These are phyloP conservation scores for Pleurotus sapidus DNA, from an alignment of 768 basidiomycete genomes.

Conservation along the genomic window DNA sequence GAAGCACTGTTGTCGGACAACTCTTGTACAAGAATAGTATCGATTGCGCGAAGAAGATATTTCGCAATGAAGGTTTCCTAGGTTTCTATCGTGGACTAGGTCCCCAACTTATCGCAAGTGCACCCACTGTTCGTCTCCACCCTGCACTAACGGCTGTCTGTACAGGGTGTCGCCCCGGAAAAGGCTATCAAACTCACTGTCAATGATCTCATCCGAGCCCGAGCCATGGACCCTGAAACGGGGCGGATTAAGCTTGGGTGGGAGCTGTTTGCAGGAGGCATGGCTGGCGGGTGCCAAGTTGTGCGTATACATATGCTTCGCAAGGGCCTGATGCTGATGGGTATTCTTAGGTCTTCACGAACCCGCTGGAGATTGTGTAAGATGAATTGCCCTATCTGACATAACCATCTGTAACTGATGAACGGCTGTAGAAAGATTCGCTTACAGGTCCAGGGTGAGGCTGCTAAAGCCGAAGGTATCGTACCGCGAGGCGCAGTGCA, in stretches of 20 bases:
- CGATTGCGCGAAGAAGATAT: slow-evolving; percentile 92
- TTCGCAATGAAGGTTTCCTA: slow-evolving; percentile 87
- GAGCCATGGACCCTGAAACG: slow-evolving; percentile 91
- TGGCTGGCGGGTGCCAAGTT: slow-evolving; percentile 97
- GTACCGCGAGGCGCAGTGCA: slow-evolving; percentile 84
- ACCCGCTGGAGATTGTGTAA: slow-evolving; percentile 95
- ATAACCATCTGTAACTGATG: slow-evolving; percentile 8
- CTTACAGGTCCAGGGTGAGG: slow-evolving; percentile 93
- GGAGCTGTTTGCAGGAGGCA: slow-evolving; percentile 91
- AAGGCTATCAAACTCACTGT: slow-evolving; percentile 98
- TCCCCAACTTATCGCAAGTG: slow-evolving; percentile 85
- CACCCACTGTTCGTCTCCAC: not conserved
- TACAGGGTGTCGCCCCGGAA: slow-evolving; percentile 90
- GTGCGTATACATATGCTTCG: slow-evolving; percentile 46
- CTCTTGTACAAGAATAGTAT: slow-evolving; percentile 94
- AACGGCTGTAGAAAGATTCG: slow-evolving; percentile 73
- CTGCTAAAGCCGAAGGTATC: slow-evolving; percentile 81
- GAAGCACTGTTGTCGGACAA: slow-evolving; percentile 95
- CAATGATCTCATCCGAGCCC: slow-evolving; percentile 84
- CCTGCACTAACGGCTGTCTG: not conserved
- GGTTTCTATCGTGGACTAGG: slow-evolving; percentile 98
- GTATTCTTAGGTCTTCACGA: slow-evolving; percentile 81
- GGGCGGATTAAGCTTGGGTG: slow-evolving; percentile 89
- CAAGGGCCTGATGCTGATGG: slow-evolving; percentile 4
- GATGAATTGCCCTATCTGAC: slow-evolving; percentile 18